phyloP scores from a whole-genome alignment of 139 green algal species.

The Ulvella scutata region DNA sequence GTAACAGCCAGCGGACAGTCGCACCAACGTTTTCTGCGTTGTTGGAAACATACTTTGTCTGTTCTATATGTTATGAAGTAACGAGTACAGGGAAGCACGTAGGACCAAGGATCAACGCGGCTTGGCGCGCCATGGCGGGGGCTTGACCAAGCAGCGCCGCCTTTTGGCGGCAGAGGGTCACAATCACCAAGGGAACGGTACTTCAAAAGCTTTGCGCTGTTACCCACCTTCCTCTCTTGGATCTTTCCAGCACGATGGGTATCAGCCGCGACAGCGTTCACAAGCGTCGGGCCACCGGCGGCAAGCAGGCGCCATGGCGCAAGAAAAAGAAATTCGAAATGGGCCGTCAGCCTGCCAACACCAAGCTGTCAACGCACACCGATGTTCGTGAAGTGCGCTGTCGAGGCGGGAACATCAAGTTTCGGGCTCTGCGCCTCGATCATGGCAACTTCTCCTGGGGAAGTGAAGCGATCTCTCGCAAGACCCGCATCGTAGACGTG shows the following conservation, averaged over 20 bases:
- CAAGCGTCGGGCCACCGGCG: slow-evolving; percentile 89
- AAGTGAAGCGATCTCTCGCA: slow-evolving; percentile 73
- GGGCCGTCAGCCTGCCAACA: slow-evolving; percentile 84
- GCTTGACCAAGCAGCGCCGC: too few species aligned
- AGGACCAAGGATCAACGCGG: too few species aligned
- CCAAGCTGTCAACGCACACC: slow-evolving; percentile 87
- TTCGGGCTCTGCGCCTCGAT: slow-evolving; percentile 93
- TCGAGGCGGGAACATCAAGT: slow-evolving; percentile 94
- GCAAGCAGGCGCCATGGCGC: slow-evolving; percentile 89
- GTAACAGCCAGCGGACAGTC: too few species aligned
- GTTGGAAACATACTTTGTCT: too few species aligned
- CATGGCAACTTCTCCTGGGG: slow-evolving; percentile 93
- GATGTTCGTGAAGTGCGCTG: slow-evolving; percentile 77
- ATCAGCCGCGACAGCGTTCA: slow-evolving; percentile 96
- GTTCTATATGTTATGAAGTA: too few species aligned
- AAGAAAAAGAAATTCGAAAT: slow-evolving; percentile 99
- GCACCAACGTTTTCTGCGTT: too few species aligned
- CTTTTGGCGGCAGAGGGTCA: too few species aligned
- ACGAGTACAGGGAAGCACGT: too few species aligned
- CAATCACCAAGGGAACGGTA: too few species aligned
- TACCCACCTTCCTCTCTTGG: neutral
- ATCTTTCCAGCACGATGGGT: slow-evolving; percentile 33
- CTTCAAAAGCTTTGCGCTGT: too few species aligned
- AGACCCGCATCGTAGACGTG: slow-evolving; percentile 92
- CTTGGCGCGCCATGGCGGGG: too few species aligned